Base-by-base conservation (phyloP, 139 green algal species). In the Haematococcus sp. region DNA sequence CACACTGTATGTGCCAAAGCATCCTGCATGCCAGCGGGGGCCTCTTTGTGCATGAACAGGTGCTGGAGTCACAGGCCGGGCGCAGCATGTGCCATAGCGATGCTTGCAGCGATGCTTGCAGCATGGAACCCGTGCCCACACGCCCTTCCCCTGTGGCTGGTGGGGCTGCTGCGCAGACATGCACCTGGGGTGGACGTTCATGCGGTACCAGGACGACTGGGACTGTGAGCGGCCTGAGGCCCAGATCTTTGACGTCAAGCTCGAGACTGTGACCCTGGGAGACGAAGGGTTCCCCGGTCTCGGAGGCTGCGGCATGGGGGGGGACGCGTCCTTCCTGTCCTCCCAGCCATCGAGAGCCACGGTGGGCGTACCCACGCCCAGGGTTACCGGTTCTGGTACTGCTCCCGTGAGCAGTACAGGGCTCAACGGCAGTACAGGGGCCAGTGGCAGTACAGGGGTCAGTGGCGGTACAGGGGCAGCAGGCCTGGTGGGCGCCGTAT, bases 141-240 rank as follows among this genome's bases (percentile, higher is more conserved):
- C 40, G 40, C 7, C 11, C 40, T 49, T n/a, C n/a, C n/a, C n/a
- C n/a, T n/a, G n/a, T n/a, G n/a, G n/a, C n/a, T n/a, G n/a, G n/a
- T n/a, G n/a, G n/a, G n/a, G n/a, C n/a, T n/a, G n/a, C n/a, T n/a
- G n/a, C n/a, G 52, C 70, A 79, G 80, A 80, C 61, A 82, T 85
- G 80, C 75, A 77, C 52, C 71, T 85, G 22, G 40, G 40, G 19
- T 82, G 75, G 80, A n/a, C 73, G 30, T 61, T 81, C 4, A 27
- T 46, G 2, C 74, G 79, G 11, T 77, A 73, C 65, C 58, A 63
- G 32, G 79, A 81, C 31, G 74, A 81, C 35, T 20, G 17, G 27
- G 79, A 85, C 71, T 78, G 74, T 64, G 32, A 25, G 4, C 69
- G 74, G 0, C 40, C 74, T 0, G 55, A 66, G 16, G 46, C 64